A percentile compares a stretch with the other conserved stretches of the same genome.
phyloP scores from a whole-genome alignment of 371 early-diverging fungal genomes.

The Rhizomucor pusillus region DNA sequence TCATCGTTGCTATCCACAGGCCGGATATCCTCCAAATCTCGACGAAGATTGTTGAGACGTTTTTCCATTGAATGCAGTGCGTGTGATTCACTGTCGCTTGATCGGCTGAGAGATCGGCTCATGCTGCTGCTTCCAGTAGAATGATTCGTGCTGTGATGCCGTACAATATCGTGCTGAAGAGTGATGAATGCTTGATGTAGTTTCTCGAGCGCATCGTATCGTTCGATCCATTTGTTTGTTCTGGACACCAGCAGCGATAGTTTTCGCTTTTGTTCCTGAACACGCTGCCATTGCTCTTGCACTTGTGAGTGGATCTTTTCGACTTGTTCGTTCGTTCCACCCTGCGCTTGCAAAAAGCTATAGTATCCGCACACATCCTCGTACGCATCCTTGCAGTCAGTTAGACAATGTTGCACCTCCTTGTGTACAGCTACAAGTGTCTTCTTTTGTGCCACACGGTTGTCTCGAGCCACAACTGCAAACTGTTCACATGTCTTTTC shows the following conservation, averaged over 20 bases:
- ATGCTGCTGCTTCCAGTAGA: slow-evolving; percentile 9
- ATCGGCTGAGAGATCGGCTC: not conserved
- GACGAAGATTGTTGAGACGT: not conserved
- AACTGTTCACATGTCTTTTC: slow-evolving; percentile 3
- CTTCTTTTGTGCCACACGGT: slow-evolving; percentile 15
- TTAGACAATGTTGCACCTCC: slow-evolving; percentile 23
- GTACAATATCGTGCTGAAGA: slow-evolving; percentile 6
- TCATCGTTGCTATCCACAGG: not conserved
- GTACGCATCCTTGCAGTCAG: slow-evolving; percentile 38
- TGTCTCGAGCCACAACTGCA: slow-evolving; percentile 7
- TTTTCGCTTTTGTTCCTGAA: slow-evolving; percentile 7
- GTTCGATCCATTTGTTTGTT: slow-evolving; percentile 12
- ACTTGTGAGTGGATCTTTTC: slow-evolving; percentile 22
- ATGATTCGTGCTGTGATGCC: not conserved
- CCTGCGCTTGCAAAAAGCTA: slow-evolving; percentile 27
- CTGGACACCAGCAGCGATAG: slow-evolving; percentile 3
- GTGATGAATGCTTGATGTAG: slow-evolving; percentile 8
- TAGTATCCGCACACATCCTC: slow-evolving; percentile 42
- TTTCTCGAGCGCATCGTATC: slow-evolving; percentile 10
- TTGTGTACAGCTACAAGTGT: slow-evolving; percentile 19
- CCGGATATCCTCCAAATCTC: slow-evolving; percentile 6
- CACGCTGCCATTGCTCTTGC: slow-evolving; percentile 15
- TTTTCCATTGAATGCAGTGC: slow-evolving; percentile 4
- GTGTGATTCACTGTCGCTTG: slow-evolving; percentile 4
- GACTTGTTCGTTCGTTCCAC: slow-evolving; percentile 15